These are phyloP conservation scores for Terana coerulea DNA, from an alignment of 768 basidiomycete genomes.

Conservation along the genomic window DNA sequence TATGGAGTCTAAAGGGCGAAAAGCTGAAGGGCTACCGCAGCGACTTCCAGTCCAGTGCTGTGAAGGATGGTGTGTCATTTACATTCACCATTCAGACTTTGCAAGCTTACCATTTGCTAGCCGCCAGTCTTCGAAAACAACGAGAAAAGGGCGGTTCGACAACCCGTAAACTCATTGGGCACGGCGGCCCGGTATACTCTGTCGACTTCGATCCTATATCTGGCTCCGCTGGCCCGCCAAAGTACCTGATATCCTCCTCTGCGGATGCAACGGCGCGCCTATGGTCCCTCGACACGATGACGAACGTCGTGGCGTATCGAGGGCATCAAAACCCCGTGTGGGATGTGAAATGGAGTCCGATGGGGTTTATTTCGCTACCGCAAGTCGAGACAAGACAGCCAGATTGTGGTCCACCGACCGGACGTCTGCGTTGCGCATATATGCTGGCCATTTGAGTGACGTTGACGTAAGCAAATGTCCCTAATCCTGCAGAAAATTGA, in stretches of 20 bases:
- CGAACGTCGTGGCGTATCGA: constrained; percentile 89
- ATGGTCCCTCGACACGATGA: constrained; percentile 95
- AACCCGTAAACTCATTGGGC: constrained; percentile 94
- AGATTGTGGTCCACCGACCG: constrained; percentile 96
- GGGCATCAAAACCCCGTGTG: constrained; percentile 98
- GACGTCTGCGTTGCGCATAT: constrained; percentile 80
- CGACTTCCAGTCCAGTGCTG: constrained; percentile 63
- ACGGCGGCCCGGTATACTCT: constrained; percentile 95
- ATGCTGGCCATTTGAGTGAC: constrained; percentile 94
- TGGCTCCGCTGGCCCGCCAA: constrained; percentile 83
- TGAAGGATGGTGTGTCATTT: constrained; percentile 63
- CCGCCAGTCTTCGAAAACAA: constrained; percentile 55
- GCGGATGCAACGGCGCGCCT: constrained; percentile 88
- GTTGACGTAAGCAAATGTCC: constrained; percentile 78
- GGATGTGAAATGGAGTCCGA: constrained; percentile 99
- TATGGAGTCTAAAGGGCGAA: constrained; percentile 96
- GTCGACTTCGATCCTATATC: constrained; percentile 89
- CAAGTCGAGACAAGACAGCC: constrained; percentile 90
- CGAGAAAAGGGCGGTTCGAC: constrained; percentile 78
- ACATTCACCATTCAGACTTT: not conserved
- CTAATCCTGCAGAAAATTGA: constrained; percentile 1
- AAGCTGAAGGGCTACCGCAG: constrained; percentile 73
- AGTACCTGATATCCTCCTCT: constrained; percentile 86
- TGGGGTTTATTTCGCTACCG: constrained; percentile 99
- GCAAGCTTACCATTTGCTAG: constrained; percentile 34